phyloP scores from a whole-genome alignment of 495 filamentous ascomycete species.

The Penicillium lagena region DNA sequence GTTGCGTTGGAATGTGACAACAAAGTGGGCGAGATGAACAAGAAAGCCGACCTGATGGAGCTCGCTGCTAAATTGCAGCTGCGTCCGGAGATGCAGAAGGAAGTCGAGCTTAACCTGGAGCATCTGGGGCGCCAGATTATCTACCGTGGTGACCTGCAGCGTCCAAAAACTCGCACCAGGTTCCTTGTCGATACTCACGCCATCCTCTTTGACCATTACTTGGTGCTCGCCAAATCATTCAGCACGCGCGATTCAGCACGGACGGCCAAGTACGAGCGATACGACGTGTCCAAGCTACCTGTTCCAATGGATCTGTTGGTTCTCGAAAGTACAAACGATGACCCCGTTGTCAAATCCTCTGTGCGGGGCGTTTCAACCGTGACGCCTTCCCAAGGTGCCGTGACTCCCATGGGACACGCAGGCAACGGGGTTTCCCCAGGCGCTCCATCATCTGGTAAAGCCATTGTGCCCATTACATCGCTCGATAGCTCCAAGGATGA shows the following conservation, averaged over 20 bases:
- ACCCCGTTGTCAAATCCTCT: slow-evolving; percentile 76
- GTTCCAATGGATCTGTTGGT: slow-evolving; percentile 96
- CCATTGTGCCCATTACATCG: slow-evolving; percentile 42
- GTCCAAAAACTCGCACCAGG: slow-evolving; percentile 70
- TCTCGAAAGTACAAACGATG: slow-evolving; percentile 84
- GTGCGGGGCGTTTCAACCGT: slow-evolving; percentile 66
- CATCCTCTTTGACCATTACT: slow-evolving; percentile 92
- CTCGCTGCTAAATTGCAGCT: slow-evolving; percentile 76
- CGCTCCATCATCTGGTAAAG: slow-evolving; percentile 28
- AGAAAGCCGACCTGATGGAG: slow-evolving; percentile 85
- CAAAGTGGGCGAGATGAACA: slow-evolving; percentile 88
- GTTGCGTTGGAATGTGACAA: slow-evolving; percentile 91
- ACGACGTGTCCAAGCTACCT: slow-evolving; percentile 91
- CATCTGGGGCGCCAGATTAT: slow-evolving; percentile 88
- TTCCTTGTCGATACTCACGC: slow-evolving; percentile 93
- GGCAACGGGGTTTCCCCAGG: slow-evolving; percentile 48
- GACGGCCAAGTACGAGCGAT: slow-evolving; percentile 71
- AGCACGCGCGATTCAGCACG: slow-evolving; percentile 55
- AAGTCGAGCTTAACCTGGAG: slow-evolving; percentile 80
- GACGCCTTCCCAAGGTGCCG: slow-evolving; percentile 44
- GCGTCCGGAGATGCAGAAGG: slow-evolving; percentile 74
- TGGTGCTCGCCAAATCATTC: slow-evolving; percentile 84
- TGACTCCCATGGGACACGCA: slow-evolving; percentile 53
- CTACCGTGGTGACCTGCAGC: slow-evolving; percentile 81
- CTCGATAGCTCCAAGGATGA: slow-evolving; percentile 58